Conservation (phyloP, 208 protist species). For the Porcisia hertigi region DNA sequence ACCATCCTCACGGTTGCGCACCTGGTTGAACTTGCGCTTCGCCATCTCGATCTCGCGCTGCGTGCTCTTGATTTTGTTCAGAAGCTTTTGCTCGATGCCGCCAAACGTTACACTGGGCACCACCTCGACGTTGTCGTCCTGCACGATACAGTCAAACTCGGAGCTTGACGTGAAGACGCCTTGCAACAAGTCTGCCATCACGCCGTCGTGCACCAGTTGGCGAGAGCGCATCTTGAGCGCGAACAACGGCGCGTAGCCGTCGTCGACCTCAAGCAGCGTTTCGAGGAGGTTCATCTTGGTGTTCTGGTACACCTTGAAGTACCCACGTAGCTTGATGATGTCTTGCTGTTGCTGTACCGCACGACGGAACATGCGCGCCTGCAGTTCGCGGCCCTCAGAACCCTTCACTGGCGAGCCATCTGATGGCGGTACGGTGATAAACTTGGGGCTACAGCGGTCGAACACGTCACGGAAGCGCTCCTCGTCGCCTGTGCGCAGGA, state of each 20-base stretch:
- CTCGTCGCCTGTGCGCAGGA: slow-evolving; percentile 77
- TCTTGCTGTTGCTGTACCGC: slow-evolving; percentile 90
- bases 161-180: slow-evolving; percentile 73
- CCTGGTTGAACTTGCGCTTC: slow-evolving; percentile 47
- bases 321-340: slow-evolving; percentile 85
- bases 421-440: slow-evolving; percentile 72
- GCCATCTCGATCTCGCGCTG: slow-evolving; percentile 53
- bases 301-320: slow-evolving; percentile 90
- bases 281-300: slow-evolving; percentile 82
- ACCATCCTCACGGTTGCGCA: slow-evolving; percentile 34
- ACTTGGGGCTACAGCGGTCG: slow-evolving; percentile 90
- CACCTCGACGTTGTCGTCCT: slow-evolving; percentile 84
- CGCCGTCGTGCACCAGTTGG: slow-evolving; percentile 88
- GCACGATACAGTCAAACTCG: slow-evolving; percentile 82
- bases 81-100: slow-evolving; percentile 72
- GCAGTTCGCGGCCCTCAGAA: slow-evolving; percentile 84
- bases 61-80: slow-evolving; percentile 70
- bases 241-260: slow-evolving; percentile 79
- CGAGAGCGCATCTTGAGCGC: slow-evolving; percentile 84
- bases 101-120: slow-evolving; percentile 73
- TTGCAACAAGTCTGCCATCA: slow-evolving; percentile 72
- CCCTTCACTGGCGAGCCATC: slow-evolving; percentile 64
- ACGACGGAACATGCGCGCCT: slow-evolving; percentile 88
- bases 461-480: slow-evolving; percentile 92
- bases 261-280: slow-evolving; percentile 81